These are phyloP conservation scores for Oenanthe sinensis DNA, from an alignment of 129 eudicot genomes.

Conservation along the genomic window DNA sequence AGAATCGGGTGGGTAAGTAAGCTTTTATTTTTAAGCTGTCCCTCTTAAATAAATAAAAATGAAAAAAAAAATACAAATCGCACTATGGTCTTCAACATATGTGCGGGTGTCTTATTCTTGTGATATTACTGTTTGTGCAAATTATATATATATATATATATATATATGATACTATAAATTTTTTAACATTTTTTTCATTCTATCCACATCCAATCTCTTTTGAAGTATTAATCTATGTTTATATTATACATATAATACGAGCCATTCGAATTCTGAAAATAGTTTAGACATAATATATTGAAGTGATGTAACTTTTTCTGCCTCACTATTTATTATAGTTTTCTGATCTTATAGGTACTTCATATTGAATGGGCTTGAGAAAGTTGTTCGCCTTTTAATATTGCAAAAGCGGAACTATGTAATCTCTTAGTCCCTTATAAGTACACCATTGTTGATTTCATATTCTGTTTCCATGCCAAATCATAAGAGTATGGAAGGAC, in stretches of 20 bases:
- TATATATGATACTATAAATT: too few relatives aligned
- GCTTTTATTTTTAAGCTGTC: background rate
- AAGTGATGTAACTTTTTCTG: background rate
- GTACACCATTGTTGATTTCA: background rate
- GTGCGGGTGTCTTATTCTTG: too few relatives aligned
- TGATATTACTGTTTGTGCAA: too few relatives aligned
- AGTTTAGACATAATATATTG: background rate
- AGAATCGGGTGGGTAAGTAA: constrained; percentile 95
- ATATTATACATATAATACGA: background rate
- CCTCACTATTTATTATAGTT: background rate
- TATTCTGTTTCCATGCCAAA: background rate
- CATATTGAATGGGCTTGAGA: constrained; percentile 83
- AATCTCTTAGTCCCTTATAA: constrained; percentile 17
- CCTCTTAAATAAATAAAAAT: background rate
- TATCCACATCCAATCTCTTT: background rate
- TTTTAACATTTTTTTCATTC: background rate
- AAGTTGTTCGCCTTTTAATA: constrained; percentile 65
- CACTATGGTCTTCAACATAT: background rate
- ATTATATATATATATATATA: too few relatives aligned
- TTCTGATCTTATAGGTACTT: constrained; percentile 53
- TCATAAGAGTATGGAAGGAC: background rate
- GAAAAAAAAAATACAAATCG: background rate
- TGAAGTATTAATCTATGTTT: background rate
- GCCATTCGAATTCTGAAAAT: background rate
- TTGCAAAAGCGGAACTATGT: constrained; percentile 89